phyloP scores from a whole-genome alignment of 2,329 filamentous ascomycete species.

The Pochonia chlamydosporia region DNA sequence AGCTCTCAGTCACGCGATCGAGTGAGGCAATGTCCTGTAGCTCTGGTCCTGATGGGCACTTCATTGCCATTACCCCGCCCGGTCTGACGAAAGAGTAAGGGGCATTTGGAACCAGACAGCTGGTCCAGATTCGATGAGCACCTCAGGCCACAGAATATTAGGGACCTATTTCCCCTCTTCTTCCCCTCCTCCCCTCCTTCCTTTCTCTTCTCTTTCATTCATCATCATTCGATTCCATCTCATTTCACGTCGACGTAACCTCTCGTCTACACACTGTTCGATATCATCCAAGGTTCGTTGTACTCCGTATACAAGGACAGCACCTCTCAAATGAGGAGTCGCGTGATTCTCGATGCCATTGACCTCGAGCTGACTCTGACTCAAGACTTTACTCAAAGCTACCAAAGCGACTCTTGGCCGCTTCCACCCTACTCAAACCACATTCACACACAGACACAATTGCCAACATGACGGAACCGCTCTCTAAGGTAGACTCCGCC shows the following conservation, averaged over 20 bases:
- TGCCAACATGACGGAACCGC: constrained; percentile 43
- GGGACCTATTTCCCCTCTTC: constrained; percentile 25
- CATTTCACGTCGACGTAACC: not conserved
- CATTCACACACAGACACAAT: not conserved
- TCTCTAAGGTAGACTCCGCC: constrained; percentile 89
- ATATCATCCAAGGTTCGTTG: constrained; percentile 8
- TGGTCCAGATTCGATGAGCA: constrained; percentile 5
- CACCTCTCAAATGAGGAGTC: not conserved
- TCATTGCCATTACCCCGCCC: constrained; percentile 35
- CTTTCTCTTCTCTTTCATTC: constrained; percentile 18
- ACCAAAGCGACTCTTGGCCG: not conserved
- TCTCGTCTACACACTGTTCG: not conserved
- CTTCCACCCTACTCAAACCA: not conserved
- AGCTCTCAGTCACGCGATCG: constrained; percentile 14
- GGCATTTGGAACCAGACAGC: constrained; percentile 12
- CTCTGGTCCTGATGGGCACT: constrained; percentile 5
- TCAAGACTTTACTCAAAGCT: not conserved
- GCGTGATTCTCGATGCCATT: not conserved
- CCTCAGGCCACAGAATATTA: constrained; percentile 16
- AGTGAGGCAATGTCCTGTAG: constrained; percentile 7
- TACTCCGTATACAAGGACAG: not conserved
- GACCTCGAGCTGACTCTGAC: not conserved
- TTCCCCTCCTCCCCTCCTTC: constrained; percentile 14
- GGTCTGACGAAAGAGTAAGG: constrained; percentile 33
- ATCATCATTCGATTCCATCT: constrained; percentile 6